Evolutionary conservation across 1,139 yeast genomes (phyloP), one percentile per base, ranked within the genome.

Genomic region (Sugiyamaella grinbergsii): DNA sequence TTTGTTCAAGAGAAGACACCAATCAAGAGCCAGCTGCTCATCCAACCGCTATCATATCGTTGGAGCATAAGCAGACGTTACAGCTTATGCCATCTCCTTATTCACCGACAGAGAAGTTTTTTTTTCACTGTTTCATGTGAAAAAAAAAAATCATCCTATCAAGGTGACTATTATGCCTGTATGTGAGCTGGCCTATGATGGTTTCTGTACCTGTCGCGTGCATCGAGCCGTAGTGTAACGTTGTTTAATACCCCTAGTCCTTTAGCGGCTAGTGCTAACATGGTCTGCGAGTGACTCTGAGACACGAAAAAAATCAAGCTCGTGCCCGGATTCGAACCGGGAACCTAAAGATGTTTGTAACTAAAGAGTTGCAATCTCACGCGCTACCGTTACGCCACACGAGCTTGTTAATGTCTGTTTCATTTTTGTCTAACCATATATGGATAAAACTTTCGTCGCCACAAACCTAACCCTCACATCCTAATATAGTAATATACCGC

Each of bases 371-470:
- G 47, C 47, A 43, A 43, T 43, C 47, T 43, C 47, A 43, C 47
- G 47, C 47, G 47, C 47, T 43, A 43, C 47, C 47, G 26, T 43
- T 43, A 29, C 47, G 47, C 47, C 47, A 43, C 33, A 43, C 41
- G 47, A 43, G 47, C 47, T 18, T 22, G 39, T 3, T 34, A 16
- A 18, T 4, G 24, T 34, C 39, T 2, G 6, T 13, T 5, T n/a
- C 38, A 5, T 10, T 28, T 11, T 13, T 11, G 32, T 5, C n/a
- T 5, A 8, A 23, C 5, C 8, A 23, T 23, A n/a, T n/a, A n/a
- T n/a, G n/a, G n/a, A n/a, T n/a, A n/a, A n/a, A n/a, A n/a, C n/a
- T n/a, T n/a, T n/a, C n/a, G n/a, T n/a, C n/a, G n/a, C n/a, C n/a
- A n/a, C n/a, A n/a, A n/a, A n/a, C n/a, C n/a, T n/a, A n/a, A n/a